Evolutionary conservation across 208 protist genomes (phyloP).

Genomic region (Herpetomonas muscarum): DNA sequence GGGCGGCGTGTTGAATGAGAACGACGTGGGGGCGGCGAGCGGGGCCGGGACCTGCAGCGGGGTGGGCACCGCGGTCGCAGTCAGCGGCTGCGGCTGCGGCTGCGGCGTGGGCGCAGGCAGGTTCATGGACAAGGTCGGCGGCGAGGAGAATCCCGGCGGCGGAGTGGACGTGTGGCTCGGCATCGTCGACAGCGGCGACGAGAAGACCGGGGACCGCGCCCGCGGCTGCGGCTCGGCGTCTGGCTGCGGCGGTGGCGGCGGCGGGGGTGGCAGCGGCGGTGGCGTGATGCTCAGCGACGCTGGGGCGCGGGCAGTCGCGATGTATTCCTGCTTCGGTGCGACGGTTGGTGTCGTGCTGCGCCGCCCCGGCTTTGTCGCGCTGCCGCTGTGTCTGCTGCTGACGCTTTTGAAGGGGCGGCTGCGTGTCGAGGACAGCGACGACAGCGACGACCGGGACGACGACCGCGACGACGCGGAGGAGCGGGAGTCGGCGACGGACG

Average conservation of each 20-base stretch:
- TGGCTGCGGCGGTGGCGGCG: constrained; percentile 2
- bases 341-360: too few species aligned
- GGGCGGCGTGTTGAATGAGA: too few species aligned
- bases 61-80: not conserved
- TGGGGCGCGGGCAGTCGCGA: too few species aligned
- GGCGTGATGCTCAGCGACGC: too few species aligned
- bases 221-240: constrained; percentile 6
- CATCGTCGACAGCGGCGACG: constrained; percentile 3
- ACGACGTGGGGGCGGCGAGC: not conserved
- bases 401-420: not conserved
- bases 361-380: too few species aligned
- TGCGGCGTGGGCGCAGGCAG: constrained; percentile 7
- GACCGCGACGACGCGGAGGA: constrained; percentile 3
- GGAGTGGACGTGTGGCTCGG: not conserved
- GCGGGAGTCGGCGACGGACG: too few species aligned
- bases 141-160: not conserved
- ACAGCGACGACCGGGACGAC: constrained; percentile 1
- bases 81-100: not conserved
- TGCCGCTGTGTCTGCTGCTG: not conserved
- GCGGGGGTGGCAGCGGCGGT: not conserved
- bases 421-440: not conserved
- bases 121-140: not conserved
- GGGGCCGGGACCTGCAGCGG: constrained; percentile 1
- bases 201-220: constrained; percentile 2
- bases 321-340: too few species aligned